Evolutionary conservation across 805 yeast genomes (phyloP).

Genomic region (Kazachstania psychrophila): DNA sequence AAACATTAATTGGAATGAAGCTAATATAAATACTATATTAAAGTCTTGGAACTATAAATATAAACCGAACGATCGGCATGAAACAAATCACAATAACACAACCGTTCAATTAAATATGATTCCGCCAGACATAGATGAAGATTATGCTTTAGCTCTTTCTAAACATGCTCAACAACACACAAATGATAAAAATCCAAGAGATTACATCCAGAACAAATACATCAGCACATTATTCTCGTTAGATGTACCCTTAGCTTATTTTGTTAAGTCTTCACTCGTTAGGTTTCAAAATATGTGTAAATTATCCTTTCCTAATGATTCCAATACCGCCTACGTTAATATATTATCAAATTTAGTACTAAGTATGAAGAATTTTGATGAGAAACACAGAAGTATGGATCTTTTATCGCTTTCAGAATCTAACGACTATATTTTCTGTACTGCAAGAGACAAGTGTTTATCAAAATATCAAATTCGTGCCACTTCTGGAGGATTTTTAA

Average conservation of each 20-base stretch:
- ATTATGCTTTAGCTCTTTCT: too few species aligned
- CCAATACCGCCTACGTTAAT: conserved; percentile 11
- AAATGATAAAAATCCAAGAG: conserved; percentile 13
- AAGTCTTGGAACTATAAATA: not conserved
- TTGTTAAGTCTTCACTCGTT: conserved; percentile 42
- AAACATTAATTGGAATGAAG: too few species aligned
- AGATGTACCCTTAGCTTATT: conserved; percentile 32
- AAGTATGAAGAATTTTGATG: conserved; percentile 34
- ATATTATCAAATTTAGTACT: conserved; percentile 29
- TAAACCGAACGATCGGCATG: too few species aligned
- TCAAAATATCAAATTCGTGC: conserved; percentile 5
- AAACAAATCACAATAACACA: too few species aligned
- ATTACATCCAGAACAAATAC: conserved; percentile 27
- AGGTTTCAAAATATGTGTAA: conserved; percentile 38
- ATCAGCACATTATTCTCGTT: conserved; percentile 30
- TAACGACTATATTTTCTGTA: too few species aligned
- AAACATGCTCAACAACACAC: too few species aligned
- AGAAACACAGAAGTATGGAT: conserved; percentile 34
- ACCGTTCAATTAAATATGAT: too few species aligned
- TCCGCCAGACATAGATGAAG: too few species aligned
- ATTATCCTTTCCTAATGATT: conserved; percentile 10
- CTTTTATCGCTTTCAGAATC: too few species aligned
- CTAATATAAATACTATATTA: too few species aligned
- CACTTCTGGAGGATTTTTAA: conserved; percentile 3
- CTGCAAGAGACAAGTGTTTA: conserved; percentile 10